phyloP scores from a whole-genome alignment of 2,329 filamentous ascomycete genomes.

The Teratosphaeria epicoccoides region DNA sequence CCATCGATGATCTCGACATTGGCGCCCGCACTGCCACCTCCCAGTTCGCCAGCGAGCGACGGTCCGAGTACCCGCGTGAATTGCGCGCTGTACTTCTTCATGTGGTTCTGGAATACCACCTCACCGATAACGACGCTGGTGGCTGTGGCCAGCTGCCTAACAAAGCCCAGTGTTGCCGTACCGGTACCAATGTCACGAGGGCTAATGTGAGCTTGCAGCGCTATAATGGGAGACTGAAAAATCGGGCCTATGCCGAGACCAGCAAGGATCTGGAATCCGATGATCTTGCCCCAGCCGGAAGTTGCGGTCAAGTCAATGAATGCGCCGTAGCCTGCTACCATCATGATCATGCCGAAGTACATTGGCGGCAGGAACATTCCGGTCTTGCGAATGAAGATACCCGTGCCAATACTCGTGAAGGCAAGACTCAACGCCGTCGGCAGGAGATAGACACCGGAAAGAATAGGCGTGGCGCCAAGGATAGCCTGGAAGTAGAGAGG shows the following conservation, averaged over 20 bases:
- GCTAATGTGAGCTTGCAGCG: constrained; percentile 53
- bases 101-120: constrained; percentile 69
- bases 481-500: constrained; percentile 78
- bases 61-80: constrained; percentile 43
- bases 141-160: constrained; percentile 57
- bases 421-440: constrained; percentile 27
- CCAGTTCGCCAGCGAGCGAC: constrained; percentile 41
- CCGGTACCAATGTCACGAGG: constrained; percentile 57
- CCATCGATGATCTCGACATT: constrained; percentile 48
- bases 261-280: constrained; percentile 49
- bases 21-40: constrained; percentile 50
- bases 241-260: constrained; percentile 57
- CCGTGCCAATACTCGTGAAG: constrained; percentile 23
- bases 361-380: constrained; percentile 42
- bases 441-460: constrained; percentile 54
- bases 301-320: constrained; percentile 28
- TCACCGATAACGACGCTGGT: constrained; percentile 62
- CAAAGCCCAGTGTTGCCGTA: constrained; percentile 56
- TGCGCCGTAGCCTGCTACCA: constrained; percentile 30
- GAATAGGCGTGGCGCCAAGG: constrained; percentile 55
- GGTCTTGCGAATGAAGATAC: constrained; percentile 35
- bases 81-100: constrained; percentile 45
- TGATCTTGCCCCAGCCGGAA: constrained; percentile 29
- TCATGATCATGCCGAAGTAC: constrained; percentile 32
- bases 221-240: constrained; percentile 59